Evolutionary conservation across 2,329 filamentous ascomycete genomes (phyloP), one percentile per base, ranked within the genome.

Genomic region (Chrysosporium queenslandicum): DNA sequence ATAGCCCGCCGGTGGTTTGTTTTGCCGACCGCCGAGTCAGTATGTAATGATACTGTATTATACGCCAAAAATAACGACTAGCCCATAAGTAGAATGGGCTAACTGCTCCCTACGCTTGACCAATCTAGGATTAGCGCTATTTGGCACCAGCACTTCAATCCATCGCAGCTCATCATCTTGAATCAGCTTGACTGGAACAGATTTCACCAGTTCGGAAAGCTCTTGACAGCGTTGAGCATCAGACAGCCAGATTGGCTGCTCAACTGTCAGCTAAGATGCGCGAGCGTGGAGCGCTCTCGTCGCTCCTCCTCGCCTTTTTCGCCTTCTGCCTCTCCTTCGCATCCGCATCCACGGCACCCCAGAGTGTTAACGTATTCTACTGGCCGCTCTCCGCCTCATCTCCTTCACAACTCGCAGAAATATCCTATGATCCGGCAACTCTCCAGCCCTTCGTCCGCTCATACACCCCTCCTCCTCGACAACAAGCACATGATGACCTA

Each of bases 341-440:
- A 1, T 2, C 61, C 29, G 53, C 56, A 27, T 39, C 59, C 32
- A 49, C 58, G 9, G 20, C 55, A 21, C 50, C 57, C 12, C 43
- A 57, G 23, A 60, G 63, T 8, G 58, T 64, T 25, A 65, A 71
- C n/a, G 62, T 71, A 42, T 61, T 68, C 27, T 68, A 66, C 59
- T 70, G 68, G 66, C 66, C 68, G 16, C 42, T 70, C 23, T 53
- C 59, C 29, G 56, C 63, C 14, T 32, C 65, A 16, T 58, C 67
- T 42, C 67, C 68, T 11, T 64, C 64, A 21, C 49, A 62, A 23
- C 64, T 74, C 39, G 71, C 69, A 21, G 67, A 64, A 52, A 59
- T 74, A 54, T 64, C 67, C 46, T 73, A 73, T 55, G 66, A 73
- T 53, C 66, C 68, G 4, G 53, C 58, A 12, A 66, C 67, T 5